Evolutionary conservation across 257 asterid genomes (phyloP), one percentile per base, ranked within the genome.

Genomic region (Solanum pinnatisectum): DNA sequence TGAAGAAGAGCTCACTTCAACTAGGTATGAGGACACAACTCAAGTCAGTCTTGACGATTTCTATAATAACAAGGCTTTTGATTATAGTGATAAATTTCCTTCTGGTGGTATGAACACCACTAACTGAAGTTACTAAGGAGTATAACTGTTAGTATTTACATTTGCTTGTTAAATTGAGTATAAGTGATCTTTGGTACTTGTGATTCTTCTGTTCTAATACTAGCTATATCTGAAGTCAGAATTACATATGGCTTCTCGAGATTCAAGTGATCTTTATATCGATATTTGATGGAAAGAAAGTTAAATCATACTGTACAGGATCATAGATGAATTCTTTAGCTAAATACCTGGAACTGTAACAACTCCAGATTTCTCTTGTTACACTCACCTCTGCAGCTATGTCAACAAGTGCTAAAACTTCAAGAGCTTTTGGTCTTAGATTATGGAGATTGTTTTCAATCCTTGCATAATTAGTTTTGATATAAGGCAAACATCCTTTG

Each of bases 81-180:
- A 93, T 15, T 92, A 87, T 56, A 95, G 96, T 91, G 90, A 92
- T 59, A 94, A 94, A 23, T 91, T 90, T 25, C 90, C 91, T 27
- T 92, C 95, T 23, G 90, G 91, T 52, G 87, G 52, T 52, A 67
- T 88, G 91, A 87, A 72, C 91, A 87, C 12, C 89, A 79, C 32
- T 86, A 5, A 39, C 1, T 49, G 42, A 81, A 46, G 85, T 46
- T 18, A 30, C 30, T 18, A 18, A 16, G 25, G 40, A 2, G 9
- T 81, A 37, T 20, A 87, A 16, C 44, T 15, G 8, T 36, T 16
- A 5, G 59, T 2, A 46, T 18, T 27, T 5, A 25, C 39, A 79
- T 27, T 46, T 8, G 39, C 27, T 27, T 79, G 85, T 79, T 27
- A 16, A 44, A 46, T 46, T 46, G 65, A 44, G 39, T 18, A 46